phyloP scores from a whole-genome alignment of 2,329 filamentous ascomycete genomes.

The Hymenoscyphus fructigenus region DNA sequence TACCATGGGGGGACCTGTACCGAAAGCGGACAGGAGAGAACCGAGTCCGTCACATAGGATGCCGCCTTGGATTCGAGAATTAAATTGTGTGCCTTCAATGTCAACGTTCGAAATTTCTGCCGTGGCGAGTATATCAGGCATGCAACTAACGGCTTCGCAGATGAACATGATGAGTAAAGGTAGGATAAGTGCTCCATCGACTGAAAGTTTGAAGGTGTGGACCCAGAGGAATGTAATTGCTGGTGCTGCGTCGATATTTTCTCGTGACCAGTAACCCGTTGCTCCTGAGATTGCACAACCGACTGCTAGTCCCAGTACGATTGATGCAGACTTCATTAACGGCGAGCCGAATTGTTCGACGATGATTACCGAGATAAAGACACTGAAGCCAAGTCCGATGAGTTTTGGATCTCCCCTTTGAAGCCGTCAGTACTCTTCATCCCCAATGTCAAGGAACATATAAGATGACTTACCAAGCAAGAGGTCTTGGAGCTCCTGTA shows the following conservation, averaged over 20 bases:
- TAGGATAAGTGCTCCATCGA: slow-evolving; percentile 66
- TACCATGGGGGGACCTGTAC: slow-evolving; percentile 67
- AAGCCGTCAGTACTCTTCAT: background rate
- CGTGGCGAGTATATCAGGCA: slow-evolving; percentile 63
- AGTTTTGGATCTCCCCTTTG: slow-evolving; percentile 59
- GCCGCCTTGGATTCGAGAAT: slow-evolving; percentile 68
- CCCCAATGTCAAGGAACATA: background rate
- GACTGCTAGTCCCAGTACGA: slow-evolving; percentile 62
- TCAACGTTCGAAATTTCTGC: slow-evolving; percentile 42
- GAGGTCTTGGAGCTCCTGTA: slow-evolving; percentile 56
- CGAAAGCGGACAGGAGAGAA: slow-evolving; percentile 60
- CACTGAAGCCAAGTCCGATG: slow-evolving; percentile 65
- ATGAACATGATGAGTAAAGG: slow-evolving; percentile 64
- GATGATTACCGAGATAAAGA: slow-evolving; percentile 66
- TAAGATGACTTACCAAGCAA: slow-evolving; percentile 46
- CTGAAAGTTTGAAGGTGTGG: slow-evolving; percentile 62
- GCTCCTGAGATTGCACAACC: slow-evolving; percentile 67
- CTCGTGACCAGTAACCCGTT: slow-evolving; percentile 62
- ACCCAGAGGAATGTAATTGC: slow-evolving; percentile 70
- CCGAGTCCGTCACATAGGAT: slow-evolving; percentile 67
- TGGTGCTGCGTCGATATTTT: slow-evolving; percentile 59
- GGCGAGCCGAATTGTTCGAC: slow-evolving; percentile 69
- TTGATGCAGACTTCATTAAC: slow-evolving; percentile 68
- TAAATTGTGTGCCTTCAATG: slow-evolving; percentile 63
- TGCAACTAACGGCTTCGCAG: slow-evolving; percentile 64